phyloP scores from a whole-genome alignment of 2,329 filamentous ascomycete genomes.

The Verticillium nubilum region DNA sequence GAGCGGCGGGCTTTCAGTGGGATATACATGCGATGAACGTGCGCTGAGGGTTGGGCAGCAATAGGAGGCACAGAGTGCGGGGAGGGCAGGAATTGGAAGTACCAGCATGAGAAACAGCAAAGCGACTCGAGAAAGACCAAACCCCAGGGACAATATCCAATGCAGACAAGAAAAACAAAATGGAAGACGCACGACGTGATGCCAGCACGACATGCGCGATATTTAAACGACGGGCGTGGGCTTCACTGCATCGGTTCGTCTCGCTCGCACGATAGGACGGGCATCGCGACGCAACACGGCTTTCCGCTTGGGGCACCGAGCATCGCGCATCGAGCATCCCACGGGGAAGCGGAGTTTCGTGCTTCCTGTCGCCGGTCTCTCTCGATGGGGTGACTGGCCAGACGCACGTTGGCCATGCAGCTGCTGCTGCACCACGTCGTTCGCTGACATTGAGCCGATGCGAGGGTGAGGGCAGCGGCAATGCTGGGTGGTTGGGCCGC shows the following conservation, averaged over 20 bases:
- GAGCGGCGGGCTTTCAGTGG: constrained; percentile 1
- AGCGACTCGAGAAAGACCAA: constrained; percentile 3
- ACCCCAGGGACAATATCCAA: background rate
- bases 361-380: background rate
- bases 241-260: background rate
- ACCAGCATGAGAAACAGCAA: background rate
- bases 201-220: background rate
- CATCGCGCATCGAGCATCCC: background rate
- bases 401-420: background rate
- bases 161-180: background rate
- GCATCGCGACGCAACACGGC: background rate
- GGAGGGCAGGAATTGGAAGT: background rate
- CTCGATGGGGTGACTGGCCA: background rate
- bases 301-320: background rate
- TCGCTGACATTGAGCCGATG: background rate
- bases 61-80: background rate
- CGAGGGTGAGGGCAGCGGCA: background rate
- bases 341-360: background rate
- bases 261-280: background rate
- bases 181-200: background rate
- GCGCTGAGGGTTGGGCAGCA: background rate
- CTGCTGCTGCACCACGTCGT: background rate
- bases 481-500: background rate
- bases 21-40: constrained; percentile 10
- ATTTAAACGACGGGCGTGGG: background rate